These are phyloP conservation scores for Hypoxylon sp. DNA, from an alignment of 2,329 filamentous ascomycete species.

Conservation along the genomic window DNA sequence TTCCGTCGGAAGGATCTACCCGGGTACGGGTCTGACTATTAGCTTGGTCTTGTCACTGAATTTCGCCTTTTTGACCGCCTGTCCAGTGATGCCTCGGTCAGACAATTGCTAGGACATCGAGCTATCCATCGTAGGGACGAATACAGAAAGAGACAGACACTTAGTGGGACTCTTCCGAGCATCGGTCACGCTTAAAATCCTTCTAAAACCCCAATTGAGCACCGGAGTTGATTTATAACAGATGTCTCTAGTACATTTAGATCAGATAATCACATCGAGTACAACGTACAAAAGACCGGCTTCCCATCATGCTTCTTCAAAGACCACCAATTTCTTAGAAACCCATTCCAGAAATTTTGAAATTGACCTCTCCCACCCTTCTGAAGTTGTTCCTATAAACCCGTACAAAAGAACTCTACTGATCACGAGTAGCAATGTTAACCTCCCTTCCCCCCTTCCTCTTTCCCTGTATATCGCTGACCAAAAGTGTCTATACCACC, in stretches of 20 bases:
- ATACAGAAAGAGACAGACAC: conserved; percentile 7
- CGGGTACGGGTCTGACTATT: neutral
- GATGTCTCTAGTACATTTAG: conserved; percentile 35
- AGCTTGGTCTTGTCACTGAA: conserved; percentile 12
- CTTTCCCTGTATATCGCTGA: conserved; percentile 17
- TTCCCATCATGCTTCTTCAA: conserved; percentile 40
- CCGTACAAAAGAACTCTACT: conserved; percentile 36
- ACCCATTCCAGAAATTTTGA: conserved; percentile 38
- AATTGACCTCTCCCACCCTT: conserved; percentile 32
- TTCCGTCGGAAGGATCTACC: conserved; percentile 4
- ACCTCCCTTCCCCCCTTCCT: conserved; percentile 2
- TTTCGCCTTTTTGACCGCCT: conserved; percentile 7
- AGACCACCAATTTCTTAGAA: conserved; percentile 36
- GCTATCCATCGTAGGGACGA: conserved; percentile 16
- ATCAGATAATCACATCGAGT: conserved; percentile 30
- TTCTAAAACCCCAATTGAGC: conserved; percentile 13
- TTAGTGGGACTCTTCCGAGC: conserved; percentile 22
- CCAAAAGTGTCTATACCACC: conserved; percentile 50
- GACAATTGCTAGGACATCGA: neutral
- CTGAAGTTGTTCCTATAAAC: conserved; percentile 33
- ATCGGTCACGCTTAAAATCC: conserved; percentile 18
- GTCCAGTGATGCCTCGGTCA: conserved; percentile 3
- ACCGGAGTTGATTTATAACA: conserved; percentile 20
- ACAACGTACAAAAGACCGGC: conserved; percentile 46
- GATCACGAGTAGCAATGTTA: conserved; percentile 32